Base-by-base conservation (phyloP, 441 rosid species). In the Gossypium davidsonii region DNA sequence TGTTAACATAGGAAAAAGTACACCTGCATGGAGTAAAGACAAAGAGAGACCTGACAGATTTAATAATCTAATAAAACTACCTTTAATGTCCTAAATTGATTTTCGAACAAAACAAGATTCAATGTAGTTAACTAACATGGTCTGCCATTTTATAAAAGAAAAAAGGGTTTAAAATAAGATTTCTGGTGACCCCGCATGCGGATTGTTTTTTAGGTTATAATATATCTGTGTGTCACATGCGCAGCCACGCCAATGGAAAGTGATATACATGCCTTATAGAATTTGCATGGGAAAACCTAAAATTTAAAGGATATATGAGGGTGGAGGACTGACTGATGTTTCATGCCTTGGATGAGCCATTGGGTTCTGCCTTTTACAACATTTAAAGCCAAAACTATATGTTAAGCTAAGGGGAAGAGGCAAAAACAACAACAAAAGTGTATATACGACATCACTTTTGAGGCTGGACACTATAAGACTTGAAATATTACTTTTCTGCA, bases 141-240 rank as follows among this genome's bases (percentile, higher is more conserved):
- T 83, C 83, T 82, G 89, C 91, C 90, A 85, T 79, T 12, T 44
- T 31, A 66, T 23, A 72, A 74, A 78, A 78, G 71, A 17, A 77
- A 31, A 60, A 74, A 57, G 55, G 25, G 58, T 70, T 57, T 49
- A 53, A 48, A 80, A 69, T 6, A 66, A 62, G 14, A 18, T 44
- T 26, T 61, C 59, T 12, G 65, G 9, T 26, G 62, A 74, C 60
- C 48, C 62, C 57, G 65, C 64, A 52, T 63, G 65, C 20, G 49
- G 64, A 62, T 34, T 63, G 37, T 20, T 51, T 74, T 77, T 18
- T 55, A 53, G 55, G 18, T n/a, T 49, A 9, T 60, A 78, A 67
- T 83, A 66, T 74, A 72, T 79, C 76, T 69, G 12, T 23, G 21
- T 64, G 46, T 78, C 55, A 53, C 77, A 74, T 73, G 80, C 76